Base-by-base conservation (phyloP, 1,139 yeast genomes). In the Suhomyces chickasaworum region DNA sequence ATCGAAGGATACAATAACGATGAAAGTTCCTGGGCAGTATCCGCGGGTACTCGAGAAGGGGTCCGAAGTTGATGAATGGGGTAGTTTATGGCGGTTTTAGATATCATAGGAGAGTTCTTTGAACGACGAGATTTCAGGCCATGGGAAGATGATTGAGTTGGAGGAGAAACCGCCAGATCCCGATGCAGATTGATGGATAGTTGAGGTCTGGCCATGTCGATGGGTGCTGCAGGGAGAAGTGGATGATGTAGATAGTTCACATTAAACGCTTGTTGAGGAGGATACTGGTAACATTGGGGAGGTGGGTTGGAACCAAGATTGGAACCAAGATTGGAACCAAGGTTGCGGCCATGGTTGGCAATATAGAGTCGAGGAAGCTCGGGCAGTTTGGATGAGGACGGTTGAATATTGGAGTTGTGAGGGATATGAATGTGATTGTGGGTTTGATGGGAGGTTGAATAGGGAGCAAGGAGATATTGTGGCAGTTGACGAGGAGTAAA, bases 1-100 rank as follows among this genome's bases (percentile, higher is more conserved):
- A 71, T 68, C 41, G 75, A 69, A n/a, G 72, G 67, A 47, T 67
- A 68, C 6, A 65, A 55, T 13, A 44, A 25, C 17, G 66, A 66
- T 17, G 66, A 55, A 45, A 66, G 57, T 20, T 54, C 52, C 37
- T 55, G 52, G 46, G 66, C 71, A 35, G 64, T 60, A 4, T 61
- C 59, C 10, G 65, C 64, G 17, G 71, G 64, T 10, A 51, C 51
- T 18, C 55, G 41, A 7, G 51, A 40, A 13, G 48, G 32, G 22
- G 16, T 21, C n/a, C 8, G n/a, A n/a, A 60, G 47, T 31, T 52
- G 50, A 39, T 61, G 54, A 13, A 60, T 49, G 1, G 68, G 68
- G 48, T 56, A 65, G 33, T 61, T 56, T 31, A 66, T 47, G 39
- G 47, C 40, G 25, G 29, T 44, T 25, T 45, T 49, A 36, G 51